Evolutionary conservation across 2,329 filamentous ascomycete species (phyloP), one percentile per base, ranked within the genome.

Genomic region (Nigrograna mackinnonii): DNA sequence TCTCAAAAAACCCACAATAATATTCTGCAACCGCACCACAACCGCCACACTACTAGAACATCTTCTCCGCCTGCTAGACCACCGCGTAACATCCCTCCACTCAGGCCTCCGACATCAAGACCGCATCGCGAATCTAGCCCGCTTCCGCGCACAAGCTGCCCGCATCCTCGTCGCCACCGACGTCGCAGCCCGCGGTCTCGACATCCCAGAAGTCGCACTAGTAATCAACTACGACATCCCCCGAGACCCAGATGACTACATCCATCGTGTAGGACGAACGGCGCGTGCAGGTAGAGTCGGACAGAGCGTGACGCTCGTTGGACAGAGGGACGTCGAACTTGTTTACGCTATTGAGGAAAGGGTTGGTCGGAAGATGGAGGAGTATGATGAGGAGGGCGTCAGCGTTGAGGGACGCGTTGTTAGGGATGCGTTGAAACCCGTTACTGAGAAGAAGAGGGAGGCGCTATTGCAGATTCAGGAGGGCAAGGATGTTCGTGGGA

Each of bases 221-320:
- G 94, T 99, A 2, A 75, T 99, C 62, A 97, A 99, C 71, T 99
- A 91, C 70, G 94, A 99, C 64, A 83, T 99, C 1, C 94, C 94
- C 0, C 84, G 92, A n/a, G 90, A 96, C 63, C 90, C 92, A 3
- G 91, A 96, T 66, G 92, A 96, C 70, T 99, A 99, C 68, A 94
- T 99, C 53, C 94, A 99, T 73, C 84, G 94, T 11, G 92, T 96
- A 37, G 94, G 94, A 67, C 86, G 94, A 71, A 99, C 94, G 11
- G 94, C 94, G 3, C 85, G 94, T 80, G 94, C 94, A 0, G 94
- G 94, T 0, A 82, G 91, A 33, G 79, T 78, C 39, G 94, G 94
- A 58, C 86, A 91, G 52, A 84, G 87, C 4, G 83, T 96, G 13
- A 95, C 89, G 2, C 82, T 99, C 56, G 86, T 99, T 2, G 92